Percentiles rank a stretch among this genome's conserved stretches.
These are phyloP conservation scores for Leptodermis oblonga DNA, from an alignment of 257 asterid species.

Conservation along the genomic window DNA sequence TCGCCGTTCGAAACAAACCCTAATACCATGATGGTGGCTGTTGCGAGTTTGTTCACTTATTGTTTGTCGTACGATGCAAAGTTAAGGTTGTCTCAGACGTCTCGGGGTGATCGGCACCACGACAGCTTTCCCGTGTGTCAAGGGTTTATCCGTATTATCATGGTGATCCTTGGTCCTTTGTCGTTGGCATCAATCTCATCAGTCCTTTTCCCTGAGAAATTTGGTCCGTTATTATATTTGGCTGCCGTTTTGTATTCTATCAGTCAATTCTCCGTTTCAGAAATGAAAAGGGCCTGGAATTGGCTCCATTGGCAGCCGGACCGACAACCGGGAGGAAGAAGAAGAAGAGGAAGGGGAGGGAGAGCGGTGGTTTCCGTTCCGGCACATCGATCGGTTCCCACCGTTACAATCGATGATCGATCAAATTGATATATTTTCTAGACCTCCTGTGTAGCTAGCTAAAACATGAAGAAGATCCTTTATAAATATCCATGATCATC, in stretches of 20 bases:
- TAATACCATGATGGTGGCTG: background rate
- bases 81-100: background rate
- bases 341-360: background rate
- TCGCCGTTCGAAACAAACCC: slow-evolving; percentile 18
- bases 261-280: background rate
- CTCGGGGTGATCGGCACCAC: too few species aligned
- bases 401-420: too few species aligned
- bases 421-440: too few species aligned
- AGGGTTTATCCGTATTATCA: background rate
- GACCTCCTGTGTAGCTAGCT: too few species aligned
- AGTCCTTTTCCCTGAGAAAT: background rate
- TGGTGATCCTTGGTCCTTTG: slow-evolving; percentile 1
- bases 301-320: background rate
- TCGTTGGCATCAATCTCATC: slow-evolving; percentile 9
- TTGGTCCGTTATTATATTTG: background rate
- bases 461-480: too few species aligned
- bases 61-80: background rate
- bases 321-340: background rate
- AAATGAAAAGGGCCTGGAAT: background rate
- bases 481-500: too few species aligned
- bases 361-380: too few species aligned
- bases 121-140: background rate
- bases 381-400: too few species aligned
- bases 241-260: background rate
- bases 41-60: background rate